A percentile compares a stretch with the other conserved stretches of the same genome.
These are phyloP conservation scores for Gardenia jasminoides DNA, from an alignment of 257 asterid genomes.

Conservation along the genomic window DNA sequence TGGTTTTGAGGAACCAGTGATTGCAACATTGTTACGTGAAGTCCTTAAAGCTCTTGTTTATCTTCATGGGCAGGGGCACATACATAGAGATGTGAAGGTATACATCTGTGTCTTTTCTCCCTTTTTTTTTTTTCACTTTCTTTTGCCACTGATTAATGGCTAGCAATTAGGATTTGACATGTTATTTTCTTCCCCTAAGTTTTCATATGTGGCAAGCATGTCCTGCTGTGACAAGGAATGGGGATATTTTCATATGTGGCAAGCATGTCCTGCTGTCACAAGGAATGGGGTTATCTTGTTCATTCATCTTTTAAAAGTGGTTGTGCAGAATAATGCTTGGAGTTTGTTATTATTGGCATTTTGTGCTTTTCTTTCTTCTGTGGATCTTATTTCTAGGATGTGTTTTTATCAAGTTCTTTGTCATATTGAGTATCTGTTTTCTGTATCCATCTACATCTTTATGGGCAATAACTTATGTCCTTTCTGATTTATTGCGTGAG, in stretches of 20 bases:
- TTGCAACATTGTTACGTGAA: constrained; percentile 79
- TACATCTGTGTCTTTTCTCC: constrained; percentile 6
- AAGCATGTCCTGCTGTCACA: background rate
- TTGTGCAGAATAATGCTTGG: background rate
- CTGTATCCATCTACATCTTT: background rate
- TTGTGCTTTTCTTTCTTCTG: background rate
- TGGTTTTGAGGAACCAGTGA: constrained; percentile 98
- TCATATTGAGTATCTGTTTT: background rate
- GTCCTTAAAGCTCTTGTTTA: constrained; percentile 97
- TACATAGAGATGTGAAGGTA: constrained; percentile 99
- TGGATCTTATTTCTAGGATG: background rate
- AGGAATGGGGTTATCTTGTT: background rate
- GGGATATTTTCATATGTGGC: background rate
- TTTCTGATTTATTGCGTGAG: constrained; percentile 1
- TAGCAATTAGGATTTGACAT: background rate
- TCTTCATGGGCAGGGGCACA: constrained; percentile 93
- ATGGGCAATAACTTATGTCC: background rate
- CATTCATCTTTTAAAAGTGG: background rate
- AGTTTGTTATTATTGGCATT: background rate
- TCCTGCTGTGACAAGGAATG: background rate
- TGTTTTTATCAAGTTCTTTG: background rate
- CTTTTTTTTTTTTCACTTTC: background rate
- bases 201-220: background rate
- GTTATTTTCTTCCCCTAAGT: background rate
- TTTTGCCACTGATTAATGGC: background rate